Percentiles rank a stretch among this genome's conserved stretches.
Conservation (phyloP, 1,139 yeast genomes). For the Sugiyamaella xylanicola region DNA sequence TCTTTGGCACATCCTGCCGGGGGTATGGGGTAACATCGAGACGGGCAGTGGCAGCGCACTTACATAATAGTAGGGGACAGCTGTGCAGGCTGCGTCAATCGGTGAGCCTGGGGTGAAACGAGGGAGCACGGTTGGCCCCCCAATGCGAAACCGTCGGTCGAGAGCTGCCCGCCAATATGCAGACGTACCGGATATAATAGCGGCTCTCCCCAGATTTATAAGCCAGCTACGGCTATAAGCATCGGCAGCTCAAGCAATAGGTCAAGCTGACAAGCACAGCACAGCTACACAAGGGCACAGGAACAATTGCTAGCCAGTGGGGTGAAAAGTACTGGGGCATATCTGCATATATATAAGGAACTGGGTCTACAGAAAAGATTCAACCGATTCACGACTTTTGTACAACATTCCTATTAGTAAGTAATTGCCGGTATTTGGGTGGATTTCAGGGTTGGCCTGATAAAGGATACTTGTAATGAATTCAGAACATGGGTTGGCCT, state of each 20-base stretch:
- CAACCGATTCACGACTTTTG: not conserved
- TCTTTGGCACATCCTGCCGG: not conserved
- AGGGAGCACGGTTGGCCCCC: not conserved
- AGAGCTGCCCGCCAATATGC: constrained; percentile 12
- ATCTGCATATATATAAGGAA: not conserved
- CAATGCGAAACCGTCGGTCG: constrained; percentile 7
- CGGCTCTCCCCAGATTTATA: constrained; percentile 14
- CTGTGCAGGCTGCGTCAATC: not conserved
- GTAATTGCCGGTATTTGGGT: not conserved
- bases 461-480: too few relatives aligned
- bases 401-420: not conserved
- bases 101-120: not conserved
- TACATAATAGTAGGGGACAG: too few relatives aligned
- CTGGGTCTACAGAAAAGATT: not conserved
- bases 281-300: not conserved
- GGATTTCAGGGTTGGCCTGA: too few relatives aligned
- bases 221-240: constrained; percentile 13
- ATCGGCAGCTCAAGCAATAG: not conserved
- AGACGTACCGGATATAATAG: constrained; percentile 6
- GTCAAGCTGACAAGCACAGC: not conserved
- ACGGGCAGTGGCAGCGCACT: too few relatives aligned
- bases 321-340: not conserved
- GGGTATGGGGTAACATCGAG: not conserved
- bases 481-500: too few relatives aligned
- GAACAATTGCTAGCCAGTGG: not conserved